These are phyloP conservation scores for Geranomyces michiganensis DNA, from an alignment of 192 early-diverging fungal species.

Conservation along the genomic window DNA sequence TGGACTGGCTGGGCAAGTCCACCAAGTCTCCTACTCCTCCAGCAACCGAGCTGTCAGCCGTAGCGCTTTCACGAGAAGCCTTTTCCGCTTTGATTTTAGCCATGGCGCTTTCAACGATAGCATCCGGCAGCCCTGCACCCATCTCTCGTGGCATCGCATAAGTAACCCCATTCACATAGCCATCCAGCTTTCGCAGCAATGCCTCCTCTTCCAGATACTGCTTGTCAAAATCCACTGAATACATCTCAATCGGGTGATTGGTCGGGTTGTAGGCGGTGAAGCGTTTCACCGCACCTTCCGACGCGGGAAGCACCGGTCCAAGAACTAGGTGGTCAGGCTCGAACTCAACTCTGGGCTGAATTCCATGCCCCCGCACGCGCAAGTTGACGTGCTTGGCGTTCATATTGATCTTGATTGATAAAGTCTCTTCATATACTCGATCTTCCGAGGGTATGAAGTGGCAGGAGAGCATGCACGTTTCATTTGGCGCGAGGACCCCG, in stretches of 20 bases:
- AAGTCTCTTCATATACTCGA: constrained; percentile 44
- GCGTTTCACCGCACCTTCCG: constrained; percentile 50
- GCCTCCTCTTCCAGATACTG: constrained; percentile 60
- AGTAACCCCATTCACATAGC: constrained; percentile 44
- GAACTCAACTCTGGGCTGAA: constrained; percentile 47
- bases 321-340: constrained; percentile 49
- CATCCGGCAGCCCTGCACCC: constrained; percentile 45
- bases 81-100: constrained; percentile 35
- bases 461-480: constrained; percentile 44
- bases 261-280: constrained; percentile 54
- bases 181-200: constrained; percentile 41
- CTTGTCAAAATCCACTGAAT: constrained; percentile 58
- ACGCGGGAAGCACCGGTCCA: constrained; percentile 56
- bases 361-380: constrained; percentile 46
- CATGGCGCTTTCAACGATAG: constrained; percentile 39
- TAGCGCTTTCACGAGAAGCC: constrained; percentile 7
- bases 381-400: constrained; percentile 45
- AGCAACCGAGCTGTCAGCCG: background rate
- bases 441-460: constrained; percentile 53
- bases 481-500: constrained; percentile 51
- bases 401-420: constrained; percentile 54
- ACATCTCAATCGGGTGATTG: constrained; percentile 55
- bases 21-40: constrained; percentile 46
- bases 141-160: constrained; percentile 53
- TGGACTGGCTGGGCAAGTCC: constrained; percentile 20